These are phyloP conservation scores for Pseudozyma pruni DNA, from an alignment of 1,284 basidiomycete species.

Conservation along the genomic window DNA sequence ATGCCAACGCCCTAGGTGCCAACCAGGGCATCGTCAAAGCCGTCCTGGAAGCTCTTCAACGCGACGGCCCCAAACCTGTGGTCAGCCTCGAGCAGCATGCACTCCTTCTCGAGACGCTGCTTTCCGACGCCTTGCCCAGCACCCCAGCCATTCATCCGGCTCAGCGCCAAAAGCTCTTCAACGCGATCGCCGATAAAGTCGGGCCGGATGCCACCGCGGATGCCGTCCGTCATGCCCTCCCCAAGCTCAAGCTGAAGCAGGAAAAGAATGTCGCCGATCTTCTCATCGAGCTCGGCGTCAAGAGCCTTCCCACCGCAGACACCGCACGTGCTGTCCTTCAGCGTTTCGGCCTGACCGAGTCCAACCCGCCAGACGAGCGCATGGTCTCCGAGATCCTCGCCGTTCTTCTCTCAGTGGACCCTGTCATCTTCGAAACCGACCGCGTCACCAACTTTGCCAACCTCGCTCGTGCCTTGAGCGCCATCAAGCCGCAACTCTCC, in stretches of 20 bases:
- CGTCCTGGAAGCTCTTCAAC: conserved; percentile 74
- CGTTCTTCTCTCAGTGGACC: conserved; percentile 51
- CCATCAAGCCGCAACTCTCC: conserved; percentile 43
- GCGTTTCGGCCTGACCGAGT: conserved; percentile 51
- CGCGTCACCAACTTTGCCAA: conserved; percentile 46
- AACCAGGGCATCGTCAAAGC: conserved; percentile 69
- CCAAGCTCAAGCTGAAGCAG: conserved; percentile 51
- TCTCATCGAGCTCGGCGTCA: conserved; percentile 56
- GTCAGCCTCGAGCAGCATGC: conserved; percentile 82
- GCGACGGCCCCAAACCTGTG: conserved; percentile 76
- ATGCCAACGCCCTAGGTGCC: conserved; percentile 44
- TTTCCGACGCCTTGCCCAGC: conserved; percentile 52
- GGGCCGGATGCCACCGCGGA: conserved; percentile 61
- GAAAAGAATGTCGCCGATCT: conserved; percentile 53
- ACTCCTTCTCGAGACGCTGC: conserved; percentile 73
- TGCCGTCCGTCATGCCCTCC: conserved; percentile 61
- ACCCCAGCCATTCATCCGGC: conserved; percentile 52
- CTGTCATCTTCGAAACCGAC: conserved; percentile 40
- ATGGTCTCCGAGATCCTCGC: conserved; percentile 58
- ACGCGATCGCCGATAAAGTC: conserved; percentile 60
- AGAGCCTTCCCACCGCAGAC: conserved; percentile 46
- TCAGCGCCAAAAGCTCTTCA: conserved; percentile 57
- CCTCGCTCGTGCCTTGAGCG: conserved; percentile 35
- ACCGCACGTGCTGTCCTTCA: conserved; percentile 52
- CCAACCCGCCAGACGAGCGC: conserved; percentile 47